Conservation (phyloP, 139 green algal genomes). For the Closterium sp. region DNA sequence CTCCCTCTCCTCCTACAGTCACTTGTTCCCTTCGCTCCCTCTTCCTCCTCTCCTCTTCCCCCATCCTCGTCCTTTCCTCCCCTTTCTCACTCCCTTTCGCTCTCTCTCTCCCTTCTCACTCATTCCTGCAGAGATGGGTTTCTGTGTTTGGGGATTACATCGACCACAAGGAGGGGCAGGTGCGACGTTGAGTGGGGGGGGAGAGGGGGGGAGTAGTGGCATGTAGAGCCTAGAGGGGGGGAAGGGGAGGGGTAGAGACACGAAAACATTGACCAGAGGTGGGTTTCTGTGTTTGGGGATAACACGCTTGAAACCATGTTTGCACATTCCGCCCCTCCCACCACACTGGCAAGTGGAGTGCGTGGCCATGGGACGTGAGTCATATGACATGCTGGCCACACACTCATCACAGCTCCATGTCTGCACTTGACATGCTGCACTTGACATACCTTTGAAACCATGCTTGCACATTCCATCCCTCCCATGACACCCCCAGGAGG, state of each 20-base stretch:
- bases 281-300: too few species aligned
- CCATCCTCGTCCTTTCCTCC: too few species aligned
- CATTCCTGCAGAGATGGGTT: not conserved
- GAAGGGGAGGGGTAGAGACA: not conserved
- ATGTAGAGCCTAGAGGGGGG: not conserved
- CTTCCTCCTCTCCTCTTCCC: not conserved
- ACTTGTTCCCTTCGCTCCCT: not conserved
- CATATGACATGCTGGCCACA: too few species aligned
- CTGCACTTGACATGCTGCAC: not conserved
- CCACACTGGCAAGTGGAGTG: not conserved
- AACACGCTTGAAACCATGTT: not conserved
- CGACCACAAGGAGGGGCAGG: not conserved
- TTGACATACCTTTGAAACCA: not conserved
- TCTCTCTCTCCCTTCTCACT: not conserved
- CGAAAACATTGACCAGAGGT: too few species aligned
- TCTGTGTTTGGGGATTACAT: not conserved
- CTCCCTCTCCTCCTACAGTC: too few species aligned
- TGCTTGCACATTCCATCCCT: too few species aligned
- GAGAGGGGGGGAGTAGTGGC: not conserved
- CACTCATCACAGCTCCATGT: conserved; percentile 20
- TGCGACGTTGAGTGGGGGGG: not conserved
- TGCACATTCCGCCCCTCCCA: not conserved
- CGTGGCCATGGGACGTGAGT: too few species aligned
- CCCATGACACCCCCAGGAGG: too few species aligned
- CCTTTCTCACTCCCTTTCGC: not conserved